Conservation (phyloP, 1,284 basidiomycete genomes). For the Austropuccinia psidii region DNA sequence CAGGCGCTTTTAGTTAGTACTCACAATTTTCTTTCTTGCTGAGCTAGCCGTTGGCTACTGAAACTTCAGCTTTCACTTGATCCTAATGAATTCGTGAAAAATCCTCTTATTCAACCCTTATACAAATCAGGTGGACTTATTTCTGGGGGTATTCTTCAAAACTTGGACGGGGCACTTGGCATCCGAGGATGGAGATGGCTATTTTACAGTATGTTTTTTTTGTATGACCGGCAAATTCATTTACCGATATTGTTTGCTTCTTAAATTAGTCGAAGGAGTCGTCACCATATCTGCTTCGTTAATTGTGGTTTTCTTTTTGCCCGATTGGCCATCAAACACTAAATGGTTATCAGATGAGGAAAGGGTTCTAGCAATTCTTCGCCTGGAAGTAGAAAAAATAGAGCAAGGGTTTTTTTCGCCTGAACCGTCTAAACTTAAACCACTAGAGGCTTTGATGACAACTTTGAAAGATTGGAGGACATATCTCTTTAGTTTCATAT, state of each 20-base stretch:
- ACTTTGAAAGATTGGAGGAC: constrained; percentile 47
- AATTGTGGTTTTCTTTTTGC: constrained; percentile 46
- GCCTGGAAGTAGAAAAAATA: constrained; percentile 49
- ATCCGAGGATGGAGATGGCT: constrained; percentile 43
- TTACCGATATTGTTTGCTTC: not conserved
- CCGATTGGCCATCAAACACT: constrained; percentile 49
- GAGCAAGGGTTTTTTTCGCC: constrained; percentile 42
- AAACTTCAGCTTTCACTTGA: too few relatives aligned
- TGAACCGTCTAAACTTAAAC: constrained; percentile 40
- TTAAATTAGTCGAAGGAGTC: constrained; percentile 8
- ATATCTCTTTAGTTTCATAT: constrained; percentile 45
- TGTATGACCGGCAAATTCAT: not conserved
- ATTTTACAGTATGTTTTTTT: constrained; percentile 41
- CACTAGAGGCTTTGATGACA: constrained; percentile 43
- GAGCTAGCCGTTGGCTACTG: not conserved
- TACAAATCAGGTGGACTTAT: constrained; percentile 41
- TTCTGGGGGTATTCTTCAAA: constrained; percentile 39
- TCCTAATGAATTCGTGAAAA: too few relatives aligned
- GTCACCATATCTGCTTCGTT: constrained; percentile 15
- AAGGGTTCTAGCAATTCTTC: constrained; percentile 49
- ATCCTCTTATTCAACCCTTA: too few relatives aligned
- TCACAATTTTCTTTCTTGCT: not conserved
- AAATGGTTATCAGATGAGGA: constrained; percentile 50
- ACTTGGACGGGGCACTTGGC: constrained; percentile 38
- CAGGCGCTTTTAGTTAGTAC: constrained; percentile 40